Conservation (phyloP, 2,329 filamentous ascomycete genomes). For the Aspergillus hortae region DNA sequence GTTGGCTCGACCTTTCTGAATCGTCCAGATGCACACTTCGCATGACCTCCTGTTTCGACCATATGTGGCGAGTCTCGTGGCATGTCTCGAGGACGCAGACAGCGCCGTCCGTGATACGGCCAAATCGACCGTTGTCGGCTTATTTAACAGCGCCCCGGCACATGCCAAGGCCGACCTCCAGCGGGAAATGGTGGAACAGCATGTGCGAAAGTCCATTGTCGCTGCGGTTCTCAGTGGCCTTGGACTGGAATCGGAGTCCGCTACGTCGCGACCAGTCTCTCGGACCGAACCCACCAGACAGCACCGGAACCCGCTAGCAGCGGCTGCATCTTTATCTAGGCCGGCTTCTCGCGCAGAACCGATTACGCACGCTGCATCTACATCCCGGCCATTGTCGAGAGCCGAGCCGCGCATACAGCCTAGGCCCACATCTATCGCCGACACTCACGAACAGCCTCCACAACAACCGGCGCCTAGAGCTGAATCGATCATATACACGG, state of each 20-base stretch:
- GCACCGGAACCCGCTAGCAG: neutral
- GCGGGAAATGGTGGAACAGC: conserved; percentile 76
- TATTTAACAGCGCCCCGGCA: conserved; percentile 79
- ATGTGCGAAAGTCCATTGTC: conserved; percentile 82
- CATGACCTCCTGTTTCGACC: conserved; percentile 74
- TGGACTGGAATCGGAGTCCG: conserved; percentile 44
- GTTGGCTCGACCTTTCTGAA: conserved; percentile 8
- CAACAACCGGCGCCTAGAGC: no score
- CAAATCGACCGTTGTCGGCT: conserved; percentile 76
- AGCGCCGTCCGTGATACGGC: conserved; percentile 80
- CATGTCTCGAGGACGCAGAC: conserved; percentile 85
- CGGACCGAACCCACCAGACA: conserved; percentile 19
- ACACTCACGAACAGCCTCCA: no score
- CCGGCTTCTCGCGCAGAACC: no score
- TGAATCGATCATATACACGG: no score
- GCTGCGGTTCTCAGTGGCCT: conserved; percentile 75
- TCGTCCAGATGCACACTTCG: conserved; percentile 69
- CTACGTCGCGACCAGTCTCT: conserved; percentile 22
- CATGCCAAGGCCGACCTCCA: conserved; percentile 85
- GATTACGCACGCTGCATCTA: no score
- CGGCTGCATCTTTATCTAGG: no score
- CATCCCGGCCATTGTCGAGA: no score
- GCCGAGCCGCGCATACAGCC: no score
- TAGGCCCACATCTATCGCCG: no score
- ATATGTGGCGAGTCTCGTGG: conserved; percentile 80